These are phyloP conservation scores for Sporothrix brunneoviolacea DNA, from an alignment of 2,329 filamentous ascomycete species.

Conservation along the genomic window DNA sequence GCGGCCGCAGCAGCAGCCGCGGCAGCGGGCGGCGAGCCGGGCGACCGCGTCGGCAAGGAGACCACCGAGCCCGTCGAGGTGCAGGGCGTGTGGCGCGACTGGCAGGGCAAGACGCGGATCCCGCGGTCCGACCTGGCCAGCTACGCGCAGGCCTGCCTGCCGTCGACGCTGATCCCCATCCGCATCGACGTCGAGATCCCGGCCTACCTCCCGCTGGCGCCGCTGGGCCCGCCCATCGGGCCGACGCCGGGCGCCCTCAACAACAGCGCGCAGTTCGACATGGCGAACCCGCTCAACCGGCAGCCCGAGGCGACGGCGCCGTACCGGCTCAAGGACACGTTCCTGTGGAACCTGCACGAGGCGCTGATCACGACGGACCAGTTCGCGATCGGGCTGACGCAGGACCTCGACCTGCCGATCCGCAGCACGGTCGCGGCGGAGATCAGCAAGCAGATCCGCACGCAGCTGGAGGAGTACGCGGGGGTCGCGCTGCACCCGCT, in stretches of 20 bases:
- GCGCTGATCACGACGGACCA: constrained; percentile 89
- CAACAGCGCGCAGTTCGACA: constrained; percentile 58
- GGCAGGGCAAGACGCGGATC: constrained; percentile 71
- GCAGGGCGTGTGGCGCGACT: constrained; percentile 89
- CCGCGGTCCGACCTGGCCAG: constrained; percentile 53
- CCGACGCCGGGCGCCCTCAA: constrained; percentile 42
- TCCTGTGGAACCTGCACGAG: constrained; percentile 96
- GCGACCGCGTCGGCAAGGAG: constrained; percentile 79
- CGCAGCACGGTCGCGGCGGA: constrained; percentile 62
- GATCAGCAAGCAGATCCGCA: constrained; percentile 90
- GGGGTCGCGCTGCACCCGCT: constrained; percentile 89
- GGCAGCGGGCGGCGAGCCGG: constrained; percentile 39
- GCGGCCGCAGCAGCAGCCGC: not conserved
- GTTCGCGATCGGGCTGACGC: constrained; percentile 84
- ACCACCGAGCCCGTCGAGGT: constrained; percentile 70
- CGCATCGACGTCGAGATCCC: constrained; percentile 92
- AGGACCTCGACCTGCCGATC: constrained; percentile 86
- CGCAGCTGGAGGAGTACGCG: constrained; percentile 92
- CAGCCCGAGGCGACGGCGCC: constrained; percentile 72
- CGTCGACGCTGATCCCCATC: constrained; percentile 87
- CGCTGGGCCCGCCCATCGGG: constrained; percentile 18
- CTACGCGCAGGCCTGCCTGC: constrained; percentile 64
- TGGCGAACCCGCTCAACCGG: constrained; percentile 70
- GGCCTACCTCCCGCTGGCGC: constrained; percentile 56
- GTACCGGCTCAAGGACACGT: constrained; percentile 88